Conservation (phyloP, 2,329 filamentous ascomycete genomes). For the Corynespora cassiicola region DNA sequence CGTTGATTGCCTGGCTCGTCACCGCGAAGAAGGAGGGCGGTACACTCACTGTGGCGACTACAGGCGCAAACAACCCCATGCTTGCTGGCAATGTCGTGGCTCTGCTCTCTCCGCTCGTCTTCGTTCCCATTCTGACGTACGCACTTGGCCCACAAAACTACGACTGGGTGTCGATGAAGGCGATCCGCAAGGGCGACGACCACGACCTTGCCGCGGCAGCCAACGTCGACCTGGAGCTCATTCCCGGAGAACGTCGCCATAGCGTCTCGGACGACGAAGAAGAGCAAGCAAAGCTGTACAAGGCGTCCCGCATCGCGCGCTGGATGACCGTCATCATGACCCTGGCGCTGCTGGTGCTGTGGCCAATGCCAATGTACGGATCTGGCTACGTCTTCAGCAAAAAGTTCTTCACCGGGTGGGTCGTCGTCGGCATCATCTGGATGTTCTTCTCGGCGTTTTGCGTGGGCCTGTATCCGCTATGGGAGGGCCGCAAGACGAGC, state of each 20-base stretch:
- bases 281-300: conserved; percentile 51
- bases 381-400: conserved; percentile 81
- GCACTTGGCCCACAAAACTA: conserved; percentile 76
- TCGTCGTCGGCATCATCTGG: conserved; percentile 73
- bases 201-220: conserved; percentile 70
- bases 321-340: conserved; percentile 69
- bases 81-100: conserved; percentile 85
- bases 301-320: conserved; percentile 59
- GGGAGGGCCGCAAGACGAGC: conserved; percentile 76
- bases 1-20: conserved; percentile 79
- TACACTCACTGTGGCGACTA: conserved; percentile 72
- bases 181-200: conserved; percentile 81
- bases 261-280: conserved; percentile 47
- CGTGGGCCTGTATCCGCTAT: conserved; percentile 83
- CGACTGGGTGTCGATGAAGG: conserved; percentile 84
- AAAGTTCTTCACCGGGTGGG: conserved; percentile 83
- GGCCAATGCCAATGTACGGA: conserved; percentile 94
- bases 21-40: conserved; percentile 75
- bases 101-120: conserved; percentile 75
- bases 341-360: conserved; percentile 76
- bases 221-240: conserved; percentile 69
- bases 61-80: conserved; percentile 84
- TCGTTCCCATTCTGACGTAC: conserved; percentile 78
- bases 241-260: conserved; percentile 58
- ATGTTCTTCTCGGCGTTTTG: conserved; percentile 74